A percentile compares a stretch with the other conserved stretches of the same genome.
phyloP scores from a whole-genome alignment of 257 asterid species.

The Gardenia jasminoides region DNA sequence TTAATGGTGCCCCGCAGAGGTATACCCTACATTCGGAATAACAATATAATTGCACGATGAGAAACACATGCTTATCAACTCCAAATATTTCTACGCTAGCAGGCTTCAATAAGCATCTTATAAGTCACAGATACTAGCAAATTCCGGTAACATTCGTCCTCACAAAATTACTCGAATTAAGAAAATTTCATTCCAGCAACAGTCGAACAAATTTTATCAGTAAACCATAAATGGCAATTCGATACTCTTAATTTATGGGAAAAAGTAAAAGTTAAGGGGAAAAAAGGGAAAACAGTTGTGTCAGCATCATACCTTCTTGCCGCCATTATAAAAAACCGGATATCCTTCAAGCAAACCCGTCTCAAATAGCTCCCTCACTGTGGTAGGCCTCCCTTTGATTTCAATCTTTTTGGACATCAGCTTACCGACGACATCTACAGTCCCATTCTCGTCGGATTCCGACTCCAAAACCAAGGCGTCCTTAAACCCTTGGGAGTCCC shows the following conservation, averaged over 20 bases:
- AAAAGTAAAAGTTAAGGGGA: background rate
- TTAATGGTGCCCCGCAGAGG: constrained; percentile 79
- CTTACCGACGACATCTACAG: constrained; percentile 36
- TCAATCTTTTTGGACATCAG: constrained; percentile 61
- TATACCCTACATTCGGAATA: constrained; percentile 36
- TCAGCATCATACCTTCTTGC: constrained; percentile 62
- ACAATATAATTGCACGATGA: background rate
- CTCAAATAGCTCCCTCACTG: constrained; percentile 88
- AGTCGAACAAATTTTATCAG: background rate
- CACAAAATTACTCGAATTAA: background rate
- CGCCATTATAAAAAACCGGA: constrained; percentile 96
- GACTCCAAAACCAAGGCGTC: constrained; percentile 51
- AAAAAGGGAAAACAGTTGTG: background rate
- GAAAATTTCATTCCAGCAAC: background rate
- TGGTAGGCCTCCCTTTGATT: constrained; percentile 61
- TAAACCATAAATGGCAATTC: background rate
- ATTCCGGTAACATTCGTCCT: background rate
- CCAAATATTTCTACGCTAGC: background rate
- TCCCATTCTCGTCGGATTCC: constrained; percentile 36
- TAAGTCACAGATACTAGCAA: background rate
- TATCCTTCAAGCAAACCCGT: constrained; percentile 95
- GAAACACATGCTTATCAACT: background rate
- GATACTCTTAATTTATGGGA: background rate
- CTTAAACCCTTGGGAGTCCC: constrained; percentile 34
- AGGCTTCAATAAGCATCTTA: background rate